These are phyloP conservation scores for Cyberlindnera maritima DNA, from an alignment of 805 yeast genomes.

Conservation along the genomic window DNA sequence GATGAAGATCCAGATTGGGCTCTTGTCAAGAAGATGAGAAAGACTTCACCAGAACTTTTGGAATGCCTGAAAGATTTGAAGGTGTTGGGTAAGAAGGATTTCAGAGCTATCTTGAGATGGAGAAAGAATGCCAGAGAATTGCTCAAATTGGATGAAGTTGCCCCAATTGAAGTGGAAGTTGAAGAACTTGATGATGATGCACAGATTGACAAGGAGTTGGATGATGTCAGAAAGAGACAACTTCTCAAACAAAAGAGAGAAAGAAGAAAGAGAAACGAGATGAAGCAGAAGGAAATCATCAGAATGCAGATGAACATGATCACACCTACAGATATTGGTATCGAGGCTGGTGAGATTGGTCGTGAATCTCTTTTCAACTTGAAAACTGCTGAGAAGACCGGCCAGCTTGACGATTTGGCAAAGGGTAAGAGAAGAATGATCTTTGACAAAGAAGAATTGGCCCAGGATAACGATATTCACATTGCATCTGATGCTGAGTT, in stretches of 20 bases:
- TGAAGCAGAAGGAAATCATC: conserved; percentile 79
- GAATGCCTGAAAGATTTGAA: conserved; percentile 89
- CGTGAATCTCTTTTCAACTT: conserved; percentile 79
- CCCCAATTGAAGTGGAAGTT: conserved; percentile 46
- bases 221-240: conserved; percentile 68
- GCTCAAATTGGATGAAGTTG: conserved; percentile 63
- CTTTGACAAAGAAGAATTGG: conserved; percentile 53
- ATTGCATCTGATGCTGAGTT: conserved; percentile 45
- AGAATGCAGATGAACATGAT: conserved; percentile 97
- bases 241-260: conserved; percentile 71
- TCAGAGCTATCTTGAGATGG: conserved; percentile 81
- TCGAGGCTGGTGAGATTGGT: conserved; percentile 84
- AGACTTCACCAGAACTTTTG: conserved; percentile 73
- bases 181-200: conserved; percentile 84
- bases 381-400: conserved; percentile 84
- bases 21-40: conserved; percentile 64
- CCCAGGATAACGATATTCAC: conserved; percentile 55
- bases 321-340: conserved; percentile 88
- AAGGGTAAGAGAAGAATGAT: conserved; percentile 71
- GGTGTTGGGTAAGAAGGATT: conserved; percentile 93
- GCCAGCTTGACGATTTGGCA: conserved; percentile 67
- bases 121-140: conserved; percentile 80
- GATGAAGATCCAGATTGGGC: conserved; percentile 67
- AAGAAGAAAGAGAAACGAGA: conserved; percentile 76
- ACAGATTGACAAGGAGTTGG: conserved; percentile 81